phyloP scores from a whole-genome alignment of 345 rosid species.

The Carallia pectinifolia region DNA sequence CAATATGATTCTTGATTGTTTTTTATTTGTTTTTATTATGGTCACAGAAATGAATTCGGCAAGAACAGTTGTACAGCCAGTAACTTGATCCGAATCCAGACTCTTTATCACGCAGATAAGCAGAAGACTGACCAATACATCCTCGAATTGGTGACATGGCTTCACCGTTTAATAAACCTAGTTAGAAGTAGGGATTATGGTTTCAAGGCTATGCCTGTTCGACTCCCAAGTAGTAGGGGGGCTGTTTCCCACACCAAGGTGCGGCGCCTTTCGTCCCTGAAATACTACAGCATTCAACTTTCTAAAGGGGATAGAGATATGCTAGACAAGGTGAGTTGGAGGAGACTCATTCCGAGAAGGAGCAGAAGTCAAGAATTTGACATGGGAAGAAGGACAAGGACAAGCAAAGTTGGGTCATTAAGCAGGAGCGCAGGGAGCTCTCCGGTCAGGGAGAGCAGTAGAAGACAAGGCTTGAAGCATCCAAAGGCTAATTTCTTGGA shows the following conservation, averaged over 20 bases:
- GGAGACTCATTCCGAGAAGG: constrained; percentile 48
- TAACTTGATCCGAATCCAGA: constrained; percentile 65
- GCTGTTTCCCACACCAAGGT: constrained; percentile 29
- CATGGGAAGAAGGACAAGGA: constrained; percentile 21
- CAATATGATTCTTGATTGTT: neutral
- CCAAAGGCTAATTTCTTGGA: constrained; percentile 16
- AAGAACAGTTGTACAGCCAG: constrained; percentile 10
- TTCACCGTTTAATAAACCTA: constrained; percentile 59
- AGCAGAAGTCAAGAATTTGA: constrained; percentile 86
- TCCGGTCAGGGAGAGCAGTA: constrained; percentile 27
- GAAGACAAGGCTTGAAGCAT: constrained; percentile 2
- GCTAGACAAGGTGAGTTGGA: constrained; percentile 44
- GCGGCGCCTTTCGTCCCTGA: constrained; percentile 35
- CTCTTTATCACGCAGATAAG: constrained; percentile 79
- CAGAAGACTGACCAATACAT: constrained; percentile 56
- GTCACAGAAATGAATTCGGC: constrained; percentile 24
- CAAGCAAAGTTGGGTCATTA: constrained; percentile 35
- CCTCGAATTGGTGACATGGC: constrained; percentile 77
- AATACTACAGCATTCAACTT: constrained; percentile 36
- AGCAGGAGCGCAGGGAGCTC: constrained; percentile 76
- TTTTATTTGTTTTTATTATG: neutral
- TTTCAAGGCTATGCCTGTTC: constrained; percentile 32
- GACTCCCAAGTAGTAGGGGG: constrained; percentile 36
- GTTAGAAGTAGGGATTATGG: constrained; percentile 48
- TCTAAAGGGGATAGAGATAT: constrained; percentile 62